Evolutionary conservation across 2,329 filamentous ascomycete genomes (phyloP), one percentile per base, ranked within the genome.

Genomic region (Elsinoe necatrix): DNA sequence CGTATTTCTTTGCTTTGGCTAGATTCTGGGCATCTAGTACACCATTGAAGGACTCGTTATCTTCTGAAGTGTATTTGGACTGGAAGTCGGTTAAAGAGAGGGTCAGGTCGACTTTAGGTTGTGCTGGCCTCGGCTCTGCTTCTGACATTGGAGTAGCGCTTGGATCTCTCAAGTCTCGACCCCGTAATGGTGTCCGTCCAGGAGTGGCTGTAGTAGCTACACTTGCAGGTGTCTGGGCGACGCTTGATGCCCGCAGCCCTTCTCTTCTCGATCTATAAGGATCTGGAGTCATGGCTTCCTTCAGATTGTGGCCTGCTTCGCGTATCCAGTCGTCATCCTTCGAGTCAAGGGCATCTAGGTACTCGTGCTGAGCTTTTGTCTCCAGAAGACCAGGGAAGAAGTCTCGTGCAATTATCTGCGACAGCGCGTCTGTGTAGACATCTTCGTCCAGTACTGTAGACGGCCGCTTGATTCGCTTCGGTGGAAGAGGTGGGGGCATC

Each of bases 31-130:
- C 87, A 72, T 98, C 93, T 25, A 97, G 76, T 1, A 98, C 77
- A 64, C 85, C 86, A 71, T 95, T 95, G 74, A 98, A 97, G 64
- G 88, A 95, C 68, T 96, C 93, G 67, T 97, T 97, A 69, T 98
- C 93, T 71, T 98, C 93, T 66, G 89, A 95, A 1, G 92, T 98
- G 72, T 96, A 97, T 63, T 88, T 92, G 2, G 87, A 80, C 67
- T 98, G 93, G 65, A 96, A 98, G 1, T 85, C 82, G 55, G 85
- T 83, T 1, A 98, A 78, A 59, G 86, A 90, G 76, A 97, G 83
- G 63, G 85, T 85, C 41, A 85, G 83, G 67, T 95, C 85, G 16
- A 89, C 76, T 29, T 77, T 71, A 58, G 74, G 73, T 58, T 72
- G 75, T 52, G 72, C 69, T 56, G 69, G 62, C 51, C 59, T 64